Conservation (phyloP, 176 grass and related monocot species). For the Rhynchospora tenuis region DNA sequence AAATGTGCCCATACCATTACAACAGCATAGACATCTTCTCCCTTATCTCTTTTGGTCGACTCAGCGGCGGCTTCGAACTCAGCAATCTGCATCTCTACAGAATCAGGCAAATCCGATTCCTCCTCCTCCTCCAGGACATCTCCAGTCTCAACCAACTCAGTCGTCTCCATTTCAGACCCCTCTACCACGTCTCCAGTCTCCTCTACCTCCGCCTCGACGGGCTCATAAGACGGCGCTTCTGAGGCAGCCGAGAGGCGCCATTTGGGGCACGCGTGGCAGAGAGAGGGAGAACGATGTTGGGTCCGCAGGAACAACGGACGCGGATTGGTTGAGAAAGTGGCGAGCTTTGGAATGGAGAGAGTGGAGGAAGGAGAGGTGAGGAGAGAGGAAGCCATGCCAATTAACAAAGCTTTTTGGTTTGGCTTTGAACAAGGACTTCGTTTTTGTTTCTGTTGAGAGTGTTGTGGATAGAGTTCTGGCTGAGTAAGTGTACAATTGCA, state of each 20-base stretch:
- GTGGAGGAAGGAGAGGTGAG: conserved; percentile 39
- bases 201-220: background rate
- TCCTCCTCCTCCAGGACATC: background rate
- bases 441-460: background rate
- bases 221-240: conserved; percentile 9
- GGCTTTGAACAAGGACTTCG: background rate
- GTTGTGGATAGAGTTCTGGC: background rate
- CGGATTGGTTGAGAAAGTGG: background rate
- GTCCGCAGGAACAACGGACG: background rate
- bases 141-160: background rate
- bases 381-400: conserved; percentile 35
- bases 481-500: background rate
- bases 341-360: conserved; percentile 15
- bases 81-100: conserved; percentile 59
- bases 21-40: conserved; percentile 83
- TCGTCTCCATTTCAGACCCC: background rate
- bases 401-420: background rate
- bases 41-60: conserved; percentile 32
- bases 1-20: conserved; percentile 55
- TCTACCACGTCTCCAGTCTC: background rate
- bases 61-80: conserved; percentile 18
- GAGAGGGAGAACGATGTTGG: background rate
- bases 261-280: conserved; percentile 20
- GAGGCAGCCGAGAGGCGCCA: conserved; percentile 29
- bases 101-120: conserved; percentile 31